Evolutionary conservation across 352 stramenopile genomes (phyloP), one percentile per base, ranked within the genome.

Genomic region (Pythium rhizo-oryzae): DNA sequence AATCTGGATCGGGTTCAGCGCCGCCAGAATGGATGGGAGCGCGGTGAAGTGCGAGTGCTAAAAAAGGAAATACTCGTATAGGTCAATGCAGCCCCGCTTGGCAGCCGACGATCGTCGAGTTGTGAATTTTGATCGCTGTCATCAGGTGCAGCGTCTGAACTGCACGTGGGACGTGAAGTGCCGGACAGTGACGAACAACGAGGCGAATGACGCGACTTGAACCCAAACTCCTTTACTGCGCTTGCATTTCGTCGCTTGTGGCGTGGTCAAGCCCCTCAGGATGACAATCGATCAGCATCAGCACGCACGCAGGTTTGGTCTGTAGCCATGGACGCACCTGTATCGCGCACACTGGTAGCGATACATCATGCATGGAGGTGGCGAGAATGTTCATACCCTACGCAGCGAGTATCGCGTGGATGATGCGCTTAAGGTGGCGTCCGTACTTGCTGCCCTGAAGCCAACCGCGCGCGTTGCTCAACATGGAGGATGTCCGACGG

Each of bases 91-190:
- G 63, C 62, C 35, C 70, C 63, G 11, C 21, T 19, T 0, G 35
- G 8, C 68, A 78, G 0, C 52, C 28, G 0, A 49, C 18, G 19
- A 73, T 46, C 1, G 50, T 51, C 46, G 68, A 67, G 56, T 70
- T 78, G 68, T 65, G 60, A 1, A 76, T 33, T 35, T 78, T 75
- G 25, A 75, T 28, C 8, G 21, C 54, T 11, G 39, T 57, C 9
- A 76, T 50, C 8, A 41, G 13, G 13, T 6, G 28, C 3, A 76
- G 30, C 4, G 24, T 8, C 0, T 24, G n/a, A 8, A 70, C 11
- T 0, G 50, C 18, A 1, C 47, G 1, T 0, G 59, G 72, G 2
- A 78, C 28, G 4, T 62, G 13, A 8, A 78, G 50, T 0, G 18
- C 11, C 6, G 12, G 37, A n/a, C 57, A 63, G 43, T 54, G 57